Conservation (phyloP, 108 stramenopile species). For the Chaetoceros tenuissimus region DNA sequence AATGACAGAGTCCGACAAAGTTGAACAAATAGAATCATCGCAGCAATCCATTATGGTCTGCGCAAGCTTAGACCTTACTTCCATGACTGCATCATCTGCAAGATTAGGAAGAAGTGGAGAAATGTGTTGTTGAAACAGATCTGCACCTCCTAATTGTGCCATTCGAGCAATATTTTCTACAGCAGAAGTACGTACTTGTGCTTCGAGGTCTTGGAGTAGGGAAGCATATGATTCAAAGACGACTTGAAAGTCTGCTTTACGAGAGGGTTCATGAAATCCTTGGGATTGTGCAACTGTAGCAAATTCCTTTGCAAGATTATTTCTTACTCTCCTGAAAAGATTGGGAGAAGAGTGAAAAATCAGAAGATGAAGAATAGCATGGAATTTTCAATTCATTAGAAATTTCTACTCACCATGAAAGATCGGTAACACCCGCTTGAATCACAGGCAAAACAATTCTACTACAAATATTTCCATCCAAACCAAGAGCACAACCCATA, state of each 20-base stretch:
- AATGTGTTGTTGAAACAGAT: constrained; percentile 60
- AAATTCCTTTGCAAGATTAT: constrained; percentile 82
- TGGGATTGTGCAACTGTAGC: constrained; percentile 64
- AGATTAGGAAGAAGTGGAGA: constrained; percentile 52
- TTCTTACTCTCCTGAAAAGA: constrained; percentile 78
- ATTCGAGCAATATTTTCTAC: constrained; percentile 79
- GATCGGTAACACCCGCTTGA: constrained; percentile 64
- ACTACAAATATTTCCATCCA: constrained; percentile 23
- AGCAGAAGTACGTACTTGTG: constrained; percentile 92
- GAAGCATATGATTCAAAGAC: constrained; percentile 64
- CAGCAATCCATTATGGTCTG: constrained; percentile 72
- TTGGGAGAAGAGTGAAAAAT: constrained; percentile 1
- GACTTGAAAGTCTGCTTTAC: constrained; percentile 15
- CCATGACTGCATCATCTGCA: constrained; percentile 61
- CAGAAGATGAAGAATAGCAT: constrained; percentile 3
- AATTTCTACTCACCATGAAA: constrained; percentile 64
- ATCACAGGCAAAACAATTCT: constrained; percentile 69
- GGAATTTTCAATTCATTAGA: not conserved
- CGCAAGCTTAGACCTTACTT: constrained; percentile 46
- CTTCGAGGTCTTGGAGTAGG: constrained; percentile 84
- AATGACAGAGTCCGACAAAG: constrained; percentile 64
- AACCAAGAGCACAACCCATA: constrained; percentile 56
- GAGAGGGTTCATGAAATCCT: constrained; percentile 35
- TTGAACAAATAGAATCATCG: constrained; percentile 44
- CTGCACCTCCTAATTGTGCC: constrained; percentile 70